A percentile compares a stretch with the other conserved stretches of the same genome.
These are phyloP conservation scores for Leccinum uliginosum DNA, from an alignment of 768 basidiomycete species.

Conservation along the genomic window DNA sequence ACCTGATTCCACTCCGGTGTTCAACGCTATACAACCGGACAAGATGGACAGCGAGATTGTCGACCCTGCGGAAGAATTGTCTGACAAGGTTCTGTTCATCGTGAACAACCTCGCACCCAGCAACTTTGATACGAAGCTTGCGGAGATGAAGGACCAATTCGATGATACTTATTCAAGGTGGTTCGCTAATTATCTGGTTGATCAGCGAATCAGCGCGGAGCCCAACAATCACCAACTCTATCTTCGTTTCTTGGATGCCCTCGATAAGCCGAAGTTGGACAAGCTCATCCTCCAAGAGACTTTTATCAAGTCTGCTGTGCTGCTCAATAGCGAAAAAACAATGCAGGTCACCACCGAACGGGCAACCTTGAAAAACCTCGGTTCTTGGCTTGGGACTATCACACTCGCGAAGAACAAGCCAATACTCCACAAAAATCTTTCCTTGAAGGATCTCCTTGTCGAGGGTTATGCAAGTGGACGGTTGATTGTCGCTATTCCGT, in stretches of 20 bases:
- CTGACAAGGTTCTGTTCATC: conserved; percentile 95
- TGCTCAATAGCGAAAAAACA: conserved; percentile 91
- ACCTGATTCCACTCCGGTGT: conserved; percentile 51
- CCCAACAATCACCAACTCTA: conserved; percentile 97
- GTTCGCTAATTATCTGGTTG: conserved; percentile 98
- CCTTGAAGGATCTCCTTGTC: conserved; percentile 95
- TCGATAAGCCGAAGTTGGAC: conserved; percentile 63
- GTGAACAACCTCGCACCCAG: conserved; percentile 95
- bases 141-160: conserved; percentile 83
- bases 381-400: conserved; percentile 89
- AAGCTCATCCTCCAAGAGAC: conserved; percentile 93
- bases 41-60: conserved; percentile 54
- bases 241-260: conserved; percentile 84
- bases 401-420: conserved; percentile 91
- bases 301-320: conserved; percentile 73
- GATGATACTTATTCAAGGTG: conserved; percentile 82
- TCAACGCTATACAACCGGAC: conserved; percentile 78
- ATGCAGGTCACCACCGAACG: conserved; percentile 83
- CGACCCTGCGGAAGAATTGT: conserved; percentile 78
- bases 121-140: conserved; percentile 86
- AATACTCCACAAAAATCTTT: conserved; percentile 88
- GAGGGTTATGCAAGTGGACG: conserved; percentile 93
- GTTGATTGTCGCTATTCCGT: conserved; percentile 91
- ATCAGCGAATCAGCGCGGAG: conserved; percentile 92
- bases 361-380: conserved; percentile 87